Evolutionary conservation across 176 grass and related monocot genomes (phyloP).

Genomic region (Poa annua): DNA sequence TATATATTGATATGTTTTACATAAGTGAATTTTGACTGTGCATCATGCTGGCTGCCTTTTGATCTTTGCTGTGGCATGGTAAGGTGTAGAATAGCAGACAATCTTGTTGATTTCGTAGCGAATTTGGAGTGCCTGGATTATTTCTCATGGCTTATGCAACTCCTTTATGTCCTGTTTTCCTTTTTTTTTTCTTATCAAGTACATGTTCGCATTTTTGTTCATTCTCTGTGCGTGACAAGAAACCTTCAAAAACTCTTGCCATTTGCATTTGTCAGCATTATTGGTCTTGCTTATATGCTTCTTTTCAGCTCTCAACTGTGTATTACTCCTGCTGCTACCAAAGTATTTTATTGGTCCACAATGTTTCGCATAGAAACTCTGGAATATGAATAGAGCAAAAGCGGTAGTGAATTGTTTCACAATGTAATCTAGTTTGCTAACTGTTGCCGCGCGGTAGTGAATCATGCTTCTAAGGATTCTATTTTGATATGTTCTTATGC

Average conservation of each 20-base stretch:
- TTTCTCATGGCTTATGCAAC: neutral
- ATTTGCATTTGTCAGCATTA: neutral
- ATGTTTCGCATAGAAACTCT: neutral
- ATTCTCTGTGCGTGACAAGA: neutral
- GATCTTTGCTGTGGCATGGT: neutral
- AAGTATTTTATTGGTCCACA: neutral
- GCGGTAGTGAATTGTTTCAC: too few relatives aligned
- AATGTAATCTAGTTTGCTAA: neutral
- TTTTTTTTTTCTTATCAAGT: neutral
- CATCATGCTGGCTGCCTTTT: neutral
- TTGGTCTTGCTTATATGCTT: neutral
- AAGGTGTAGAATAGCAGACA: neutral
- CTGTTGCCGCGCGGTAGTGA: neutral
- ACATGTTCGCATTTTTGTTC: neutral
- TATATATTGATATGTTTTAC: conserved; percentile 7
- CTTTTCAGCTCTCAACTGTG: conserved; percentile 6
- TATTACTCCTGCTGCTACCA: neutral
- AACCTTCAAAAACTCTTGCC: neutral
- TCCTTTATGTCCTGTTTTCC: neutral
- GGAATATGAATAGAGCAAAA: neutral
- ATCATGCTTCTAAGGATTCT: neutral
- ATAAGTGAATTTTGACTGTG: neutral
- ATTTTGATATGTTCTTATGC: neutral
- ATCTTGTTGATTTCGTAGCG: conserved; percentile 21
- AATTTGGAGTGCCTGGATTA: neutral